Percentiles rank a stretch among this genome's conserved stretches.
phyloP scores from a whole-genome alignment of 1,284 basidiomycete genomes.

The Tilletia setariae region DNA sequence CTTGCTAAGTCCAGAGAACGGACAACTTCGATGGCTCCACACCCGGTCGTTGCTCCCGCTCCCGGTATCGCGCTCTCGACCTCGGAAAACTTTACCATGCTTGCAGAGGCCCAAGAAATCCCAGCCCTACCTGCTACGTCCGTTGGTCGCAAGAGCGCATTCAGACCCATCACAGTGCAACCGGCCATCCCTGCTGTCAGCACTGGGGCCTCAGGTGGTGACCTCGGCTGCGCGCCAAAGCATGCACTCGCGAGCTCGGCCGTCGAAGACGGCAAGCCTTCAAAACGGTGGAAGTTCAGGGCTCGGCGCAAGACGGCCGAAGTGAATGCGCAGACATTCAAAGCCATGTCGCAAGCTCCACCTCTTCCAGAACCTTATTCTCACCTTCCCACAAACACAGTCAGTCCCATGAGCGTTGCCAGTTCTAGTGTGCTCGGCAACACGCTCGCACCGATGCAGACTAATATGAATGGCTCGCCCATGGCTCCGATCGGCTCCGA shows the following conservation, averaged over 20 bases:
- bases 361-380: not conserved
- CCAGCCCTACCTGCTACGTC: not conserved
- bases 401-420: too few species aligned
- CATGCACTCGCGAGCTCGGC: slow-evolving; percentile 4
- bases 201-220: not conserved
- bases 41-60: not conserved
- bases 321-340: slow-evolving; percentile 6
- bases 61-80: slow-evolving; percentile 1
- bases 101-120: not conserved
- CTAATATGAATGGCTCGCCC: too few species aligned
- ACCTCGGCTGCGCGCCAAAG: slow-evolving; percentile 1
- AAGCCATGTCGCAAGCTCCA: not conserved
- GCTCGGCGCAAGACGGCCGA: slow-evolving; percentile 5
- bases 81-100: not conserved
- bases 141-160: not conserved
- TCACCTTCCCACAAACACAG: too few species aligned
- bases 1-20: not conserved
- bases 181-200: not conserved
- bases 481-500: too few species aligned
- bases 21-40: not conserved
- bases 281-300: slow-evolving; percentile 6
- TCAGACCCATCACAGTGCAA: not conserved
- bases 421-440: not conserved
- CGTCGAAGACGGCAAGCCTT: not conserved
- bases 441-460: too few species aligned